Base-by-base conservation (phyloP, 306 rosid species). In the Ziziphus jujuba region DNA sequence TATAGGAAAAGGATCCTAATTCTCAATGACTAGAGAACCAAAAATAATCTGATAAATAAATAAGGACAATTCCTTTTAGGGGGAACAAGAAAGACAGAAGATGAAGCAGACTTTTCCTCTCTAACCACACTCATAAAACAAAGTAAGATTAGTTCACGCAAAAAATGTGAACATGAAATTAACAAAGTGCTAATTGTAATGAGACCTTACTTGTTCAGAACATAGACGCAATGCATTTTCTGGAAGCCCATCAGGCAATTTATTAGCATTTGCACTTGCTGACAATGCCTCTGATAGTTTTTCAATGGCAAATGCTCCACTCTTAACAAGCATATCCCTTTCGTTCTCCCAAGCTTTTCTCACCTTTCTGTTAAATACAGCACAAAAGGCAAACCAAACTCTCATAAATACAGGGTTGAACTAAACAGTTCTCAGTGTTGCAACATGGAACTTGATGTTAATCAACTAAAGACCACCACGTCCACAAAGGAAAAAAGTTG, bases 261-360 rank as follows among this genome's bases (percentile, higher is more conserved):
- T 92, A 64, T 65, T 84, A 61, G 93, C 85, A 80, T 70, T 76
- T 9, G 97, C 89, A 69, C 78, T 79, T 15, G 84, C 75, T 35
- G 91, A 79, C 73, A 92, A 60, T 61, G 97, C 97, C 79, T 90
- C 96, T 15, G 96, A 76, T 25, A 92, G 84, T 80, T 92, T 97
- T 62, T 90, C 96, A 62, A 92, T 90, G 19, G 97, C 91, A 78
- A 63, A 84, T 52, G 89, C 53, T 76, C 95, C 97, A 77, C 98
- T 90, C 87, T 92, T 90, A 62, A 92, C 80, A 66, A 92, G 90
- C 51, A 61, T 67, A 71, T 90, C 97, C 75, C 84, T 83, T 79
- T 87, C 83, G 59, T 7, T 72, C 70, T 81, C 87, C 98, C 98
- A 90, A 65, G 96, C 89, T 43, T 86, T 93, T 77, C 88, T 87